Base-by-base conservation (phyloP, 2,329 filamentous ascomycete genomes). In the Nigrospora sphaerica region DNA sequence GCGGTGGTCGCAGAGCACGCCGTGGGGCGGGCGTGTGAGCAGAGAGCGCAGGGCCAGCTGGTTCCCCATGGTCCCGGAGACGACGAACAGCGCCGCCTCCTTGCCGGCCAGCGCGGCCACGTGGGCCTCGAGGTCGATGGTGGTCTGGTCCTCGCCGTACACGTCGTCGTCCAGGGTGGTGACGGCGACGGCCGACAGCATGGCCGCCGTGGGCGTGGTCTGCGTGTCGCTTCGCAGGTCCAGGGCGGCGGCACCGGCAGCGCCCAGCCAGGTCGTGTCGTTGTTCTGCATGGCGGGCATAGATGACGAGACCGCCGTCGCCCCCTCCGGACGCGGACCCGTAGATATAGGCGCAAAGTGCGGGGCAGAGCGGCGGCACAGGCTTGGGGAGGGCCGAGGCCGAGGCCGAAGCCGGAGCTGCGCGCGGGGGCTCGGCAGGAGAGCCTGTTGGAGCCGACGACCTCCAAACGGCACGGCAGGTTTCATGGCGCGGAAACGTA, bases 41-140 rank as follows among this genome's bases (percentile, higher is more conserved):
- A 89, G 82, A 1, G 84, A 74, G 32, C 86, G 83, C 34, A 91
- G 72, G 1, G 83, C 80, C 36, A 92, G 72, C 59, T 91, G 86
- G 66, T 91, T 91, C 33, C 85, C 86, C 86, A 91, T 90, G 2
- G 86, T 91, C 5, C 87, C 87, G 0, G 83, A 86, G 53, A 88
- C 74, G 38, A 91, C 86, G 48, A 91, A 79, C 2, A 90, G 68
- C 0, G 75, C 82, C 34, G 77, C 77, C 56, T 85, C 78, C 56
- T 89, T 85, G 50, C 75, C 75, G 3, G 84, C 80, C 2, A 88
- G 72, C 7, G 73, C 61, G 16, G 85, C 83, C 38, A 90, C 71
- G 59, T 82, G 80, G 38, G 72, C 61, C 62, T 91, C 83, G 41
- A 91, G 77, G 32, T 72, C 68, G 46, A 74, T 78, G 11, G 87